Base-by-base conservation (phyloP, 1,284 basidiomycete species). In the Bondarzewia mesenterica region DNA sequence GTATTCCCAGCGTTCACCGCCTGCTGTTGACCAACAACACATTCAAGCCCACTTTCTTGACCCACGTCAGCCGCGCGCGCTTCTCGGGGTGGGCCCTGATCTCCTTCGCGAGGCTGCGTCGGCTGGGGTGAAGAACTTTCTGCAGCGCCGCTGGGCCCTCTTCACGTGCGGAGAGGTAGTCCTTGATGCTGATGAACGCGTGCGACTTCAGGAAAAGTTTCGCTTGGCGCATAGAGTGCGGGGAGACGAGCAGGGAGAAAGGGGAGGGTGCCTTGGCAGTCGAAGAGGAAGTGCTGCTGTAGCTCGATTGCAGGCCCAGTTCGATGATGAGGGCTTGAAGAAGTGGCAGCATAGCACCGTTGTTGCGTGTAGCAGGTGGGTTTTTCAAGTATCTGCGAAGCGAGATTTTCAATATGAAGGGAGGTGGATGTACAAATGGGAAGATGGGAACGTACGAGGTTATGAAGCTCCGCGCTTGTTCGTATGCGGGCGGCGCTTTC, bases 171-270 rank as follows among this genome's bases (percentile, higher is more conserved):
- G 74, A 72, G 51, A 87, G 69, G 61, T 89, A 88, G 52, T 88
- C 84, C 44, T 72, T 71, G 50, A 89, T 74, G 57, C 85, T 86
- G 36, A 88, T 58, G 60, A 87, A 86, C 0, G 70, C 83, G 42
- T 71, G 70, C 5, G 76, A 67, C 63, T 82, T 87, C 41, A 89
- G 63, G 39, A 83, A 63, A 21, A 74, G 73, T 56, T 75, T 80
- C 12, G 85, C 85, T 12, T 80, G 69, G 22, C 63, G 76, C 43
- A 88, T 62, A 0, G 82, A 75, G 25, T 62, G 63, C 3, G 85
- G 85, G 5, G 85, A 66, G 35, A 62, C 59, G 27, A 61, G 60
- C 23, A 62, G 58, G 5, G 56, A 53, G 39, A 55, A 57, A 54
- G 60, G 59, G 8, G 58, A 58, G 39, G 51, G 18, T 81, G 69